These are phyloP conservation scores for Micromonas commoda DNA, from an alignment of 139 green algal species.

Conservation along the genomic window DNA sequence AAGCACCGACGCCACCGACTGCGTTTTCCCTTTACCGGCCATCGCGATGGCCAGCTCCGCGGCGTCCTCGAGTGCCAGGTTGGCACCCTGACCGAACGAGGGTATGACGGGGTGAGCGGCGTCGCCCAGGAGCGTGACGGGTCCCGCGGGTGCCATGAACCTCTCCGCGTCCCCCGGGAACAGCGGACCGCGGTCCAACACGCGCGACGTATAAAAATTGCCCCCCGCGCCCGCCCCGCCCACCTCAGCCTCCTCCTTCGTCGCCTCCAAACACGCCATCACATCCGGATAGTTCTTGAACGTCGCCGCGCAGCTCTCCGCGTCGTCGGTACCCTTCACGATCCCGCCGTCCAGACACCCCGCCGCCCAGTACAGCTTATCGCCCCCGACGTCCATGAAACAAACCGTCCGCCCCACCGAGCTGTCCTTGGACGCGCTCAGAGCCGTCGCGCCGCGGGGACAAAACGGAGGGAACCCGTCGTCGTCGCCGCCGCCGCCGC, in stretches of 20 bases:
- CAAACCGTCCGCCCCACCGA: background rate
- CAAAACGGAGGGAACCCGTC: background rate
- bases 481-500: no score
- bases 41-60: background rate
- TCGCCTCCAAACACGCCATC: background rate
- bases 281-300: background rate
- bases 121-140: slow-evolving; percentile 17
- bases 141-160: background rate
- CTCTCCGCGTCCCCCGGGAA: background rate
- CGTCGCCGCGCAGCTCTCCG: background rate
- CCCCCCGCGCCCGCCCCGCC: no score
- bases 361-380: slow-evolving; percentile 11
- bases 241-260: background rate
- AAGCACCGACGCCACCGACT: no score
- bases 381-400: background rate
- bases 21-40: no score
- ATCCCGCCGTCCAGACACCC: background rate
- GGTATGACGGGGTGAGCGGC: slow-evolving; percentile 10
- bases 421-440: slow-evolving; percentile 1
- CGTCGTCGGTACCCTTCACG: background rate
- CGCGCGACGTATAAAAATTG: background rate
- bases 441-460: background rate
- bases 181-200: background rate
- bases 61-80: slow-evolving; percentile 24
- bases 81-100: slow-evolving; percentile 22